Conservation (phyloP, 805 yeast species). For the Nakazawaea sp. region DNA sequence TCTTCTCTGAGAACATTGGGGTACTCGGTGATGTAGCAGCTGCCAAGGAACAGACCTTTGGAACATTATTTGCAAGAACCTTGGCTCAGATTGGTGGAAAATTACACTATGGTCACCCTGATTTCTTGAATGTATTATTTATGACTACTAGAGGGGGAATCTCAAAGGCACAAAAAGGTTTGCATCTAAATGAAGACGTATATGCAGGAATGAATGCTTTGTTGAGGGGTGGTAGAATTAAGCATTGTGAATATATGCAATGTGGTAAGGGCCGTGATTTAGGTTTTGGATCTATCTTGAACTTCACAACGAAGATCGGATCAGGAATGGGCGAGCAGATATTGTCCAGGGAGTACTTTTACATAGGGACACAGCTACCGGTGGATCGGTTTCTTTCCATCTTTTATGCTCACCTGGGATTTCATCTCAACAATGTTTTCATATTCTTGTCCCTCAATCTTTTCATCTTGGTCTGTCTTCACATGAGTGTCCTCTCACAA, state of each 20-base stretch:
- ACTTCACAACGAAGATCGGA: constrained; percentile 79
- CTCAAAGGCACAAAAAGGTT: constrained; percentile 77
- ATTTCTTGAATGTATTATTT: constrained; percentile 65
- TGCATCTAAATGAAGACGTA: constrained; percentile 79
- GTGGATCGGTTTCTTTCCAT: constrained; percentile 73
- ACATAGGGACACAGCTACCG: constrained; percentile 70
- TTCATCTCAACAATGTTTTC: constrained; percentile 73
- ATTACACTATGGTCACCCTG: constrained; percentile 84
- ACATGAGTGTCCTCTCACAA: constrained; percentile 57
- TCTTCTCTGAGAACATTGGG: constrained; percentile 78
- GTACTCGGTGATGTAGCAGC: constrained; percentile 83
- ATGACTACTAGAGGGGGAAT: constrained; percentile 87
- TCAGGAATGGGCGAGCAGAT: constrained; percentile 91
- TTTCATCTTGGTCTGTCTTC: constrained; percentile 49
- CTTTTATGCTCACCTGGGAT: constrained; percentile 83
- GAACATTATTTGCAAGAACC: constrained; percentile 77
- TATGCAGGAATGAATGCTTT: constrained; percentile 82
- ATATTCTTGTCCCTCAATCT: constrained; percentile 64
- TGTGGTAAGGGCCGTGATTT: constrained; percentile 86
- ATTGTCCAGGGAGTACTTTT: constrained; percentile 75
- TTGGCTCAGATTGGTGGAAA: constrained; percentile 79
- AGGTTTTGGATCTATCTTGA: constrained; percentile 77
- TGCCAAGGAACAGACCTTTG: constrained; percentile 84
- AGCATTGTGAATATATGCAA: constrained; percentile 77
- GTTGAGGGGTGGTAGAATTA: constrained; percentile 75